Base-by-base conservation (phyloP, 2,329 filamentous ascomycete species). In the Aureobasidium sp. region DNA sequence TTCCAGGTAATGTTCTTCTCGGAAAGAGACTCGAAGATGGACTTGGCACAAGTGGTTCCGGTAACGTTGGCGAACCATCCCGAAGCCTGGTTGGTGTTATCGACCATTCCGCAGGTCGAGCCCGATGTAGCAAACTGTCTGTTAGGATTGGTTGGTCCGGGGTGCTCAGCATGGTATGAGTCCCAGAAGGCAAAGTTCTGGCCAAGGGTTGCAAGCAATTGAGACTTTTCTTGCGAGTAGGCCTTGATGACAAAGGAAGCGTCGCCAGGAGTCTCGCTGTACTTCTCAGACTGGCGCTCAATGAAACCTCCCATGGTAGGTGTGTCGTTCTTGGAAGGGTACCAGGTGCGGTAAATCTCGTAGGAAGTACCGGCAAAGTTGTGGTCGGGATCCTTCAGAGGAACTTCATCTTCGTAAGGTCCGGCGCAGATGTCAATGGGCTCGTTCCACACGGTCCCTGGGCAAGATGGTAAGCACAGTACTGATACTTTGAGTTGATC, bases 91-190 rank as follows among this genome's bases (percentile, higher is more conserved):
- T 71, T 48, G 3, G 68, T 69, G 52, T 74, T 74, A 39, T 71
- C 71, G 2, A 71, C 68, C 52, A 71, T 69, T 24, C 73, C 73
- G 37, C 72, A 73, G 13, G 67, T 68, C 0, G 73, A 73, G 12
- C 73, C 74, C 2, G 72, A 73, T 1, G 74, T 76, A 9, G 73
- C 72, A 53, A 74, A 76, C 61, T 75, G 74, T 29, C 74, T 71
- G 62, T 77, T 77, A 15, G 73, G 69, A 64, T 77, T 75, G 10
- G 74, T 77, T 13, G 74, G 74, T 8, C 75, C 74, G 2, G 75
- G 74, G 51, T 75, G 72, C 55, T 76, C 72, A 24, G 72, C 71
- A 64, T 71, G 70, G 63, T 74, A 76, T 34, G 68, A 67, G 61
- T 76, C 74, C 59, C 71, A 76, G 63, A 75, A 75, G 15, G 67